Conservation (phyloP, 176 grass and related monocot species). For the Paspalum vaginatum region DNA sequence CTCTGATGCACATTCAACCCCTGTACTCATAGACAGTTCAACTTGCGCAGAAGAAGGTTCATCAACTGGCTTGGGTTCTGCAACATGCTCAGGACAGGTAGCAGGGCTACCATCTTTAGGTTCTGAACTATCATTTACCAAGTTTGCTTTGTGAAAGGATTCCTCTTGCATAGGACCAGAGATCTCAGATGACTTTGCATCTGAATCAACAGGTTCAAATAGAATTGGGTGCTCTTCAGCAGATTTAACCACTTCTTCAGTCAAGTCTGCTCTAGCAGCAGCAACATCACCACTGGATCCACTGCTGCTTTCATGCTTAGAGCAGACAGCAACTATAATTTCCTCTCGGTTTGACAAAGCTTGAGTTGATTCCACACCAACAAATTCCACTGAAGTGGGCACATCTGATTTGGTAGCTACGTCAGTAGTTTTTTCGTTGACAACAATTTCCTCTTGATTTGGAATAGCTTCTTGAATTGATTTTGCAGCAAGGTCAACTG, state of each 20-base stretch:
- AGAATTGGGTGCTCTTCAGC: not conserved
- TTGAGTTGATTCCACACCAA: constrained; percentile 14
- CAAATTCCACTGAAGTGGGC: constrained; percentile 5
- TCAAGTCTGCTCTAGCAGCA: constrained; percentile 7
- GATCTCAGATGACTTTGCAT: not conserved
- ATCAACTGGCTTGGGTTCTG: constrained; percentile 6
- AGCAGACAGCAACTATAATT: not conserved
- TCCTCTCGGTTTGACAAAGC: not conserved
- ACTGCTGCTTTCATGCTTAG: not conserved
- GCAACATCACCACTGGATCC: not conserved
- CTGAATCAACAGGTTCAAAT: not conserved
- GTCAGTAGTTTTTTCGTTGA: too few species aligned
- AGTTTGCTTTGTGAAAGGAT: not conserved
- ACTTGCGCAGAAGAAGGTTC: constrained; percentile 34
- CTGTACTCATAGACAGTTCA: not conserved
- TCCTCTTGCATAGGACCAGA: not conserved
- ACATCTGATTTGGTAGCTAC: too few species aligned
- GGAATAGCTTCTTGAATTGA: too few species aligned
- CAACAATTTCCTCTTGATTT: too few species aligned
- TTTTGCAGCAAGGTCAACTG: too few species aligned
- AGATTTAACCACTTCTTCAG: constrained; percentile 7
- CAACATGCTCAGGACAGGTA: not conserved
- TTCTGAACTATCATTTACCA: not conserved
- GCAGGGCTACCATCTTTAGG: not conserved
- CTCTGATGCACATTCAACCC: not conserved